Percentiles rank a stretch among this genome's conserved stretches.
Evolutionary conservation across 169 alveolate species (phyloP).

Genomic region (Babesia sp.): DNA sequence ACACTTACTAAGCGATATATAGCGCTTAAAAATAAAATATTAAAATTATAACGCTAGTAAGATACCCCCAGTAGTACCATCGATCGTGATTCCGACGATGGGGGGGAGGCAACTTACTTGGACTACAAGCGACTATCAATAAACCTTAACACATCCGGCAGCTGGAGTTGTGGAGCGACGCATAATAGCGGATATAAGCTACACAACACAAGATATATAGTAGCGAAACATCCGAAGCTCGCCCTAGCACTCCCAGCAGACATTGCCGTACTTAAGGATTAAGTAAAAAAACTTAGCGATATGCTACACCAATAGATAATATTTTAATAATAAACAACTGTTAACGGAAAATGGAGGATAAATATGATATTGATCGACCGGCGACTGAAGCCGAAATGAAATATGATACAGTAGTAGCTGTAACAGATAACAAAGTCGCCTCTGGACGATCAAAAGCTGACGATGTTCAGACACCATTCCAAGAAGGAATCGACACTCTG

Average conservation of each 20-base stretch:
- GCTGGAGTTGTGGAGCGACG: background rate
- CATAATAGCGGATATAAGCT: background rate
- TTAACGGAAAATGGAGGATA: background rate
- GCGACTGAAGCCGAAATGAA: background rate
- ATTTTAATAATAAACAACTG: no score
- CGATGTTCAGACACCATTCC: background rate
- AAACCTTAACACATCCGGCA: background rate
- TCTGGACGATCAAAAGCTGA: slow-evolving; percentile 3
- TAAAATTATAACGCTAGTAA: no score
- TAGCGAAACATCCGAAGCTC: no score
- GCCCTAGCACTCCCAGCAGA: background rate
- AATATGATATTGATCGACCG: background rate
- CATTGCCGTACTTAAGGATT: background rate
- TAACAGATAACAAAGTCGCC: background rate
- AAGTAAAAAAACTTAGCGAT: no score
- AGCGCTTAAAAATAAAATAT: no score
- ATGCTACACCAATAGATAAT: no score
- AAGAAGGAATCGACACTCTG: background rate
- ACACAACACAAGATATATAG: background rate
- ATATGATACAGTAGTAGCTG: background rate
- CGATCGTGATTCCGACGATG: background rate
- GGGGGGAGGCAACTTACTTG: background rate
- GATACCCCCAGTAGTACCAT: no score
- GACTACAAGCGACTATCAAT: background rate
- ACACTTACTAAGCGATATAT: no score